A percentile compares a stretch with the other conserved stretches of the same genome.
Conservation (phyloP, 495 filamentous ascomycete genomes). For the Trypethelium eluteriae region DNA sequence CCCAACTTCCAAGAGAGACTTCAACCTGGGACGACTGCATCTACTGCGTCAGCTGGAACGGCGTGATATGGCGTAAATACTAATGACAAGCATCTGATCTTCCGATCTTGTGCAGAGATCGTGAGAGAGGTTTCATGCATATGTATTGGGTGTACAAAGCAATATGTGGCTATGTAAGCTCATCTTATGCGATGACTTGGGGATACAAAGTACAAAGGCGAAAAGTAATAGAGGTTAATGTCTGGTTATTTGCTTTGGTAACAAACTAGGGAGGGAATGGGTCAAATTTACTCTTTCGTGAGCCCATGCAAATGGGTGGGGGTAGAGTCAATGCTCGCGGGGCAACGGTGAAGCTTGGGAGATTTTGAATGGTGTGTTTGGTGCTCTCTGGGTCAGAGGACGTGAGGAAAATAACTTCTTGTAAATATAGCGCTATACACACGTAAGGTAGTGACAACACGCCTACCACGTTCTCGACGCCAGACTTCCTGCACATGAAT, state of each 20-base stretch:
- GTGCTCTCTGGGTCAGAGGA: not conserved
- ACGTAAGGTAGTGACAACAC: not conserved
- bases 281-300: not conserved
- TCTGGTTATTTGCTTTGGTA: not conserved
- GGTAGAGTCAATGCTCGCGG: not conserved
- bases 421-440: not conserved
- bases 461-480: not conserved
- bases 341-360: not conserved
- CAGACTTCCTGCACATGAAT: not conserved
- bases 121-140: not conserved
- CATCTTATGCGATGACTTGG: not conserved
- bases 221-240: constrained; percentile 8
- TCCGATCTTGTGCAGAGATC: not conserved
- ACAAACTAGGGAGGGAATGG: not conserved
- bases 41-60: not conserved
- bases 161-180: not conserved
- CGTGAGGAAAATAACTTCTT: not conserved
- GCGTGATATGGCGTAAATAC: not conserved
- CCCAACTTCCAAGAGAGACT: not conserved
- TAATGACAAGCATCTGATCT: not conserved
- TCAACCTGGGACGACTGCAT: not conserved
- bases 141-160: not conserved
- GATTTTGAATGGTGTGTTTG: not conserved
- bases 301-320: not conserved
- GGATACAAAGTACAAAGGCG: not conserved